These are phyloP conservation scores for Gossypioides kirkii DNA, from an alignment of 345 rosid species.

Conservation along the genomic window DNA sequence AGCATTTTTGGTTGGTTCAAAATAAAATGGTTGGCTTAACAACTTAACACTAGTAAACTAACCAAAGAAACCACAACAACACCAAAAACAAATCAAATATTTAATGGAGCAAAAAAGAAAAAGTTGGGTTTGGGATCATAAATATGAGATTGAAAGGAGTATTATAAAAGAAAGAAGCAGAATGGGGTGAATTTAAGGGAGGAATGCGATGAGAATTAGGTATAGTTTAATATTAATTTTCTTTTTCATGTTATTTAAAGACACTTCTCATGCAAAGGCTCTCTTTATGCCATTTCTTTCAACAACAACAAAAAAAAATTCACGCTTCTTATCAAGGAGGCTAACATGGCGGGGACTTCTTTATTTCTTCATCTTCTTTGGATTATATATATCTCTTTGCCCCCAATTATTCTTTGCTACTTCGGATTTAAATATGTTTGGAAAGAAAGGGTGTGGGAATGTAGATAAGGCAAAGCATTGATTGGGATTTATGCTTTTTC, in stretches of 20 bases:
- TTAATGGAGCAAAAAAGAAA: conserved; percentile 4
- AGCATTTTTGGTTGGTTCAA: conserved; percentile 29
- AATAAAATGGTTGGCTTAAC: conserved; percentile 37
- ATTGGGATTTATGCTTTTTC: too few species aligned
- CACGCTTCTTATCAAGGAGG: conserved; percentile 8
- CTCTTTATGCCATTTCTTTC: conserved; percentile 8
- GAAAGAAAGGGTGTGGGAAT: conserved; percentile 12
- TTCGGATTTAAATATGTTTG: neutral
- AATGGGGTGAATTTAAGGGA: conserved; percentile 27
- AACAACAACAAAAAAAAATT: neutral
- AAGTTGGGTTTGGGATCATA: conserved; percentile 5
- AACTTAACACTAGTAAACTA: conserved; percentile 49
- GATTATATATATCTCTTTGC: neutral
- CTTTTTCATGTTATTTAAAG: neutral
- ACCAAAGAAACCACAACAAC: conserved; percentile 32
- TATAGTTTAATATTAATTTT: conserved; percentile 1
- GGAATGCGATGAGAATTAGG: conserved; percentile 34
- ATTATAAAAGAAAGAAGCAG: neutral
- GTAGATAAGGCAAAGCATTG: too few species aligned
- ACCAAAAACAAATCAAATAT: neutral
- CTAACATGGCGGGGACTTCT: conserved; percentile 13
- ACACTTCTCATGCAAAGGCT: conserved; percentile 3
- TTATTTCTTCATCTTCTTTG: conserved; percentile 9
- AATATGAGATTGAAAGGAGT: neutral
- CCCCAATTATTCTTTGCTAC: neutral